Base-by-base conservation (phyloP, 768 basidiomycete species). In the Goffeauzyma gilvescens region DNA sequence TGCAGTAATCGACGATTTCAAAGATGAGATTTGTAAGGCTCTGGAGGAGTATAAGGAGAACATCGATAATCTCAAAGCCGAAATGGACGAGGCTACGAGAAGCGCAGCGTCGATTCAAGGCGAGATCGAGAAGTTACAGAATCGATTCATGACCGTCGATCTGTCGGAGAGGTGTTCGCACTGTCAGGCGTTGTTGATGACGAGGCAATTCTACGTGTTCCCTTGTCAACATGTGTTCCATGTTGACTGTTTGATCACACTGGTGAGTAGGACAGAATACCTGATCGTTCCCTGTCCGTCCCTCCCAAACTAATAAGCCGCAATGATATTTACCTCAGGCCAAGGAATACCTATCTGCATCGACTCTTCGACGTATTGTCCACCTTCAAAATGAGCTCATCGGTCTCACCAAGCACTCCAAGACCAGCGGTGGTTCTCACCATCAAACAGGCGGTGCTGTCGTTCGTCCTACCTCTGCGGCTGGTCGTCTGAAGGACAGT, bases 1-100 rank as follows among this genome's bases (percentile, higher is more conserved):
- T 59, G 86, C 90, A 10, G 83, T 95, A 46, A 95, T 98, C 51
- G 93, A 96, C 59, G 93, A 96, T 60, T 96, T 98, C 73, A 98
- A 98, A 63, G 83, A 90, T 54, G 90, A 96, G 65, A 96, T 96
- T 51, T 90, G 89, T 38, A 78, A 79, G 47, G 93, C 93, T 0
- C 67, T 98, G 50, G 90, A 98, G 59, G 81, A 81, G 2, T 96
- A 95, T 59, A 83, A 84, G 31, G 72, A 78, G 14, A 82, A 86
- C 53, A 96, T 96, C 34, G 86, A 89, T 41, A 67, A 69, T 24
- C 71, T 98, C 46, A 89, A 87, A 64, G 73, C 66, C 38, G 93
- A 95, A 55, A 98, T 98, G 93, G 81, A 89, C 59, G 86, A 93
- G 33, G 84, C 89, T 15, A 95, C 87, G 5, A 72, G 71, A 39